phyloP scores from a whole-genome alignment of 2,329 filamentous ascomycete species.

The Fusarium sp. region DNA sequence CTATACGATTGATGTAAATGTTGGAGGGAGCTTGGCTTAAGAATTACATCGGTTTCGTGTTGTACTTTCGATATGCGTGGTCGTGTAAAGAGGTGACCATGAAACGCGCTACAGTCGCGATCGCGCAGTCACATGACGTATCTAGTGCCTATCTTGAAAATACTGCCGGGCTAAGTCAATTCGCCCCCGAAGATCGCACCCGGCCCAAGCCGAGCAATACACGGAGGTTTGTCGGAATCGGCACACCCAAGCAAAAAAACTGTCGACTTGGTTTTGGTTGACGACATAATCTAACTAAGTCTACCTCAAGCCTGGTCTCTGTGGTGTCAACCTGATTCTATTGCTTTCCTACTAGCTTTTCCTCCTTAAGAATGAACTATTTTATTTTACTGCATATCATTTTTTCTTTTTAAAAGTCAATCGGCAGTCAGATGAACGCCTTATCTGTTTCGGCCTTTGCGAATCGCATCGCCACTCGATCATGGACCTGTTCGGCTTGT shows the following conservation, averaged over 20 bases:
- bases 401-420: constrained; percentile 23
- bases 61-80: constrained; percentile 13
- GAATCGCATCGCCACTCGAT: constrained; percentile 50
- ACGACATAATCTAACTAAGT: constrained; percentile 39
- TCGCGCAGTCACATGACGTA: constrained; percentile 47
- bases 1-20: neutral
- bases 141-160: neutral
- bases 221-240: constrained; percentile 43
- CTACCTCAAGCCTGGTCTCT: constrained; percentile 1
- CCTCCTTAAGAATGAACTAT: constrained; percentile 38
- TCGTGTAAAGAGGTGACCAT: constrained; percentile 30
- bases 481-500: constrained; percentile 60
- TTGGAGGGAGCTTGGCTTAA: neutral
- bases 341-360: neutral
- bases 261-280: constrained; percentile 34
- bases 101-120: constrained; percentile 37
- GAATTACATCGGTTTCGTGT: neutral
- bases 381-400: constrained; percentile 1
- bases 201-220: constrained; percentile 38
- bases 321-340: constrained; percentile 1
- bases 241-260: constrained; percentile 41
- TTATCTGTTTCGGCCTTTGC: constrained; percentile 51
- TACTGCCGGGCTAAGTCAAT: neutral
- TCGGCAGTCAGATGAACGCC: constrained; percentile 52
- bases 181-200: constrained; percentile 31